Conservation (phyloP, 2,329 filamentous ascomycete genomes). For the Ilyonectria destructans region DNA sequence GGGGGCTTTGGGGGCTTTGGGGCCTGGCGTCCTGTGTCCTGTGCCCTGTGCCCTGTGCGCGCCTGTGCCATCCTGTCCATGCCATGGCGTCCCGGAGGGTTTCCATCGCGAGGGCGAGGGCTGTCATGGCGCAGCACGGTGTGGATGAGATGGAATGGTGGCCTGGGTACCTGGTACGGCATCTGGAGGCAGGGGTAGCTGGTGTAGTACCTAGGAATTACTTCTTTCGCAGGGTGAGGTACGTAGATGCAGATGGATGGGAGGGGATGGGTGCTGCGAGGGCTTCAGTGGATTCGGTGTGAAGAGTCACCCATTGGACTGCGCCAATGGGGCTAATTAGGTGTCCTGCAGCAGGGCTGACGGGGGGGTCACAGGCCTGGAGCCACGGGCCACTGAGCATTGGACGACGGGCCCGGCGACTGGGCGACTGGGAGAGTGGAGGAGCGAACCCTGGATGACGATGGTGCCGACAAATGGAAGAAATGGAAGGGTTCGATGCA, state of each 20-base stretch:
- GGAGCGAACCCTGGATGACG: constrained; percentile 24
- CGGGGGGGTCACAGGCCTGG: constrained; percentile 40
- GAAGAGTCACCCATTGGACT: constrained; percentile 50
- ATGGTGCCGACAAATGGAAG: constrained; percentile 15
- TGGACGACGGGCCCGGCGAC: constrained; percentile 9
- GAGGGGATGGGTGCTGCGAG: constrained; percentile 32
- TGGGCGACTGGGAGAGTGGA: constrained; percentile 28
- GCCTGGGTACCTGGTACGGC: constrained; percentile 37
- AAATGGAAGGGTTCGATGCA: constrained; percentile 29
- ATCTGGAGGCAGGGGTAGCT: constrained; percentile 32
- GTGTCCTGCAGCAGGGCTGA: constrained; percentile 51
- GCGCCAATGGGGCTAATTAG: constrained; percentile 37
- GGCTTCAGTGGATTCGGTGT: constrained; percentile 46
- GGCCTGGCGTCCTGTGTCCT: constrained; percentile 41
- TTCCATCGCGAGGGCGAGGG: constrained; percentile 40
- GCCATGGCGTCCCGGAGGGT: constrained; percentile 40
- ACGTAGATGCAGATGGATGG: constrained; percentile 18
- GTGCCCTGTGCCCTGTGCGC: constrained; percentile 38
- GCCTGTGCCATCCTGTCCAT: constrained; percentile 35
- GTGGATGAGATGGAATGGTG: constrained; percentile 38
- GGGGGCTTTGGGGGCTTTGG: constrained; percentile 40
- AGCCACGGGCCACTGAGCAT: constrained; percentile 21
- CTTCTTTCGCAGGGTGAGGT: constrained; percentile 11
- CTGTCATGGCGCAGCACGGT: constrained; percentile 50
- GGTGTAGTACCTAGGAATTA: constrained; percentile 6